Evolutionary conservation across 805 yeast genomes (phyloP).

Genomic region (Hanseniaspora lachancei): DNA sequence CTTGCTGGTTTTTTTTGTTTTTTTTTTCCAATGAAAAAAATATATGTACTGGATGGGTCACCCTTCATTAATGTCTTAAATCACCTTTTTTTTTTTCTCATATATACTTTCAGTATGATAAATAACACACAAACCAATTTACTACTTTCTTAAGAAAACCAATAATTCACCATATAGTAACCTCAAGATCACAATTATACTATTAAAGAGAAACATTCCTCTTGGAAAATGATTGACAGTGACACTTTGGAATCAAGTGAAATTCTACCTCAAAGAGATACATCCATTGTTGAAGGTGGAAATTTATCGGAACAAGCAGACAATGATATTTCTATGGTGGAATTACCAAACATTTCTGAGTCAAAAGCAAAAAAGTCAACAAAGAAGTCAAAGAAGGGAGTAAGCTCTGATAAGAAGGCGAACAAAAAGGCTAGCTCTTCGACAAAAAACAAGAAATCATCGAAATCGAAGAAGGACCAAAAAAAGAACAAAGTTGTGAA

Average conservation of each 20-base stretch:
- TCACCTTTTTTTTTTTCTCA: background rate
- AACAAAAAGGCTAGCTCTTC: background rate
- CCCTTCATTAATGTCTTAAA: background rate
- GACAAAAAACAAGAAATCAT: background rate
- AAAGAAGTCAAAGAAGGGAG: background rate
- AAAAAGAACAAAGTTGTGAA: background rate
- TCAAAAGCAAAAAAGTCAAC: background rate
- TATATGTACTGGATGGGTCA: background rate
- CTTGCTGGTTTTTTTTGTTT: no score
- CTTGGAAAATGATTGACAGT: background rate
- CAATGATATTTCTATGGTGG: conserved; percentile 7
- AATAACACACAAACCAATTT: no score
- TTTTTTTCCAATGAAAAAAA: background rate
- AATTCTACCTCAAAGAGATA: background rate
- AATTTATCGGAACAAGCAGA: background rate
- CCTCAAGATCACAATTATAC: background rate
- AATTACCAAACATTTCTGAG: conserved; percentile 9
- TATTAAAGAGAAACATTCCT: background rate
- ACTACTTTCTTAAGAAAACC: no score
- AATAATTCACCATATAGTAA: background rate
- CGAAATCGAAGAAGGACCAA: background rate
- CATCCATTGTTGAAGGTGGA: background rate
- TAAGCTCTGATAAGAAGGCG: background rate
- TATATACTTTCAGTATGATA: background rate
- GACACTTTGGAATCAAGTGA: background rate